These are phyloP conservation scores for Curvularia hawaiiensis DNA, from an alignment of 2,329 filamentous ascomycete genomes.

Conservation along the genomic window DNA sequence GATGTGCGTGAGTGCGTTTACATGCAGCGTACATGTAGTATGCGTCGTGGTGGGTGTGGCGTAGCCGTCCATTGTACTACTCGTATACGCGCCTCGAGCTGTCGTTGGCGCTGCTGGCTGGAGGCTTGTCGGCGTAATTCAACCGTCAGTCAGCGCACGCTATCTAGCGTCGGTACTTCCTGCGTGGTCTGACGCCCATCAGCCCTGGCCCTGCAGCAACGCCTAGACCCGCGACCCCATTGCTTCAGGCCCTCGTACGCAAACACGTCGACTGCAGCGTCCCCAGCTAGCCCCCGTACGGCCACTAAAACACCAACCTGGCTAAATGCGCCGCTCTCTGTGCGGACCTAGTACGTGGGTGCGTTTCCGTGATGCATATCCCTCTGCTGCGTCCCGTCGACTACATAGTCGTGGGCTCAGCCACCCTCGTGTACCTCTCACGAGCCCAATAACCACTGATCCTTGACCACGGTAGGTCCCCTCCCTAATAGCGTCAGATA, in stretches of 20 bases:
- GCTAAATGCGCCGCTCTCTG: neutral
- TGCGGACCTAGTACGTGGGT: too few relatives aligned
- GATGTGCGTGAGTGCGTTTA: too few relatives aligned
- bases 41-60: neutral
- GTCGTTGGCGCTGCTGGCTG: neutral
- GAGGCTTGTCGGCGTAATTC: constrained; percentile 11
- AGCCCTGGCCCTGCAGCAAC: constrained; percentile 1
- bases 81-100: neutral
- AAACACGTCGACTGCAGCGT: constrained; percentile 1
- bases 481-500: neutral
- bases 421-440: constrained; percentile 5
- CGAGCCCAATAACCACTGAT: constrained; percentile 1
- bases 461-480: constrained; percentile 2
- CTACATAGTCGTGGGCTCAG: constrained; percentile 8
- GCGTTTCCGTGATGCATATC: neutral
- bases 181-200: neutral
- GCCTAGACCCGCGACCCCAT: constrained; percentile 5
- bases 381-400: neutral
- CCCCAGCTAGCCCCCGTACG: neutral
- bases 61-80: neutral
- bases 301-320: neutral
- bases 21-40: too few relatives aligned
- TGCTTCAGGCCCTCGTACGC: neutral
- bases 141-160: constrained; percentile 13
- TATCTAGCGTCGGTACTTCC: constrained; percentile 8